phyloP scores from a whole-genome alignment of 306 rosid genomes.

The Hylodesmum podocarpum region DNA sequence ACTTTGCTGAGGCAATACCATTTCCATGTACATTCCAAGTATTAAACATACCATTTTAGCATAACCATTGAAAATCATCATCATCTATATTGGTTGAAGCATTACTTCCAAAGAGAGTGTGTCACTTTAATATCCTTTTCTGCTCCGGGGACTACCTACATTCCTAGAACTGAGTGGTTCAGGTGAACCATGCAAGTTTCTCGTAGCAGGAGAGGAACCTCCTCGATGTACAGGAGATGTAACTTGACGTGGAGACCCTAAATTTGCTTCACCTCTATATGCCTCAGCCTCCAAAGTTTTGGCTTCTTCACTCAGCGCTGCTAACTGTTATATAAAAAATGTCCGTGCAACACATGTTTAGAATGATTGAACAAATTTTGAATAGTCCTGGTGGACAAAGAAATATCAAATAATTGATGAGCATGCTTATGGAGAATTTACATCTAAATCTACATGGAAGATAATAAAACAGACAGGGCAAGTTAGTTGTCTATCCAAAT shows the following conservation, averaged over 20 bases:
- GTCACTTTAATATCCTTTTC: constrained; percentile 51
- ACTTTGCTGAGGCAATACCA: constrained; percentile 32
- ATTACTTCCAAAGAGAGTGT: constrained; percentile 17
- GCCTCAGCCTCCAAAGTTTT: constrained; percentile 61
- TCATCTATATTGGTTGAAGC: constrained; percentile 24
- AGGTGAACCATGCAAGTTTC: constrained; percentile 43
- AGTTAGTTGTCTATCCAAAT: constrained; percentile 6
- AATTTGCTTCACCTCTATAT: constrained; percentile 52
- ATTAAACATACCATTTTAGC: constrained; percentile 29
- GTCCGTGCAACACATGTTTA: constrained; percentile 14
- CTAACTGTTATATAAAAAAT: constrained; percentile 49
- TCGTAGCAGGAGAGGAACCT: constrained; percentile 45
- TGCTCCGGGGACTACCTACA: constrained; percentile 66
- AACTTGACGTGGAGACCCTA: constrained; percentile 67
- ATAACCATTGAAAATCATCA: constrained; percentile 33
- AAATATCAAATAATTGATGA: background rate
- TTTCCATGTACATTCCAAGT: constrained; percentile 41
- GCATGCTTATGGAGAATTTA: constrained; percentile 1
- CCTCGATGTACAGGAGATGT: constrained; percentile 54
- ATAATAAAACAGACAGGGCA: constrained; percentile 15
- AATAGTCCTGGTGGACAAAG: background rate
- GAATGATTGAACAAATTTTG: constrained; percentile 14
- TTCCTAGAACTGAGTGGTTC: constrained; percentile 35
- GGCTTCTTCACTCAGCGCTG: constrained; percentile 64
- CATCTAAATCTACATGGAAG: background rate